Conservation (phyloP, 495 filamentous ascomycete genomes). For the Aspergillus bridgeri region DNA sequence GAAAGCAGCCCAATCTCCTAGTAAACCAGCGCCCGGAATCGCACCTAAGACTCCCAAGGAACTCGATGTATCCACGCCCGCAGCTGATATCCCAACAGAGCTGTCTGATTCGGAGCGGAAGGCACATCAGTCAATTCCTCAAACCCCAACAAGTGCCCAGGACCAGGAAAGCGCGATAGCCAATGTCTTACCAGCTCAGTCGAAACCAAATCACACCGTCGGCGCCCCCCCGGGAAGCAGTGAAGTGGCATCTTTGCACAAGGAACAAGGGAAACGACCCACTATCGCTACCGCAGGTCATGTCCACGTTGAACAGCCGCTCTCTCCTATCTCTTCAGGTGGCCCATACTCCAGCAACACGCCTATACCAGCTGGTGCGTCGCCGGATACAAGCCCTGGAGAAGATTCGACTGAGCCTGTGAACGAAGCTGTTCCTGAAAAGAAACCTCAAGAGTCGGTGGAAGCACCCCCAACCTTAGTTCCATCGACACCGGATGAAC, state of each 20-base stretch:
- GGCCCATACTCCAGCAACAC: slow-evolving; percentile 44
- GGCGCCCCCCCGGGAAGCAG: slow-evolving; percentile 18
- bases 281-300: slow-evolving; percentile 28
- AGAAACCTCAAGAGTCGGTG: slow-evolving; percentile 22
- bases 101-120: slow-evolving; percentile 18
- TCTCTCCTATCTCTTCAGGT: slow-evolving; percentile 43
- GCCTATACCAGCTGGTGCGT: slow-evolving; percentile 33
- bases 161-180: slow-evolving; percentile 18
- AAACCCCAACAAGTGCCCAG: slow-evolving; percentile 25
- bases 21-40: slow-evolving; percentile 14
- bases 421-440: slow-evolving; percentile 21
- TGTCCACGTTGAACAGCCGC: slow-evolving; percentile 37
- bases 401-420: slow-evolving; percentile 31
- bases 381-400: slow-evolving; percentile 41
- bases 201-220: slow-evolving; percentile 15
- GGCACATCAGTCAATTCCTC: slow-evolving; percentile 15
- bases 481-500: slow-evolving; percentile 48
- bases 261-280: slow-evolving; percentile 31
- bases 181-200: slow-evolving; percentile 15
- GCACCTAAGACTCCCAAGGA: slow-evolving; percentile 14
- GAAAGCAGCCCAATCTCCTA: slow-evolving; percentile 4
- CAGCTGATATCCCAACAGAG: slow-evolving; percentile 9
- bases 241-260: slow-evolving; percentile 15
- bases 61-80: slow-evolving; percentile 8
- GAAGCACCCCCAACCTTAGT: slow-evolving; percentile 24